Percentiles rank a stretch among this genome's conserved stretches.
Evolutionary conservation across 2,329 filamentous ascomycete species (phyloP).

Genomic region (Elsinoe necatrix): DNA sequence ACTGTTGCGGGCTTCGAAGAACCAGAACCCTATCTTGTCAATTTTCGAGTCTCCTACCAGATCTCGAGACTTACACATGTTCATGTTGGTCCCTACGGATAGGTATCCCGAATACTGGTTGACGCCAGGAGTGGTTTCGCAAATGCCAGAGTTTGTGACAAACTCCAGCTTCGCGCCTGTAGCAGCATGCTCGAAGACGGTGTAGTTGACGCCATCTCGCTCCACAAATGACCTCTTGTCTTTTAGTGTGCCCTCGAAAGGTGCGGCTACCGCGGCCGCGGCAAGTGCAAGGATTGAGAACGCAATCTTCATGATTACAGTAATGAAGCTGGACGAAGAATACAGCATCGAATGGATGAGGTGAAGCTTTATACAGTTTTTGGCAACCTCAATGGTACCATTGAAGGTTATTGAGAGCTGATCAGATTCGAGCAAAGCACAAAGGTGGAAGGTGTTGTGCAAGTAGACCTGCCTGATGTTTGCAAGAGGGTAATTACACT

Average conservation of each 20-base stretch:
- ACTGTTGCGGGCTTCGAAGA: conserved; percentile 47
- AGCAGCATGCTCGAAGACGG: conserved; percentile 18
- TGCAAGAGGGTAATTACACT: background rate
- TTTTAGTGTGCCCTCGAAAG: conserved; percentile 1
- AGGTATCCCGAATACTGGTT: conserved; percentile 33
- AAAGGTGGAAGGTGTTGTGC: background rate
- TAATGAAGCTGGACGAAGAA: background rate
- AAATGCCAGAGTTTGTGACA: conserved; percentile 25
- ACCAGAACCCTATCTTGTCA: conserved; percentile 44
- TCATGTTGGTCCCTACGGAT: conserved; percentile 36
- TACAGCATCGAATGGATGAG: background rate
- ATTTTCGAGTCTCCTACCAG: background rate
- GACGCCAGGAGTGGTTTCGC: conserved; percentile 43
- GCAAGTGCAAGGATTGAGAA: background rate
- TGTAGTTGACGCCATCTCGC: conserved; percentile 16
- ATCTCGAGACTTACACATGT: conserved; percentile 22
- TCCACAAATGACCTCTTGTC: conserved; percentile 16
- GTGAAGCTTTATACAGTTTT: background rate
- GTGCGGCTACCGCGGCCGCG: background rate
- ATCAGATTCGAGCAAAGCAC: background rate
- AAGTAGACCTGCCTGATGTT: conserved; percentile 1
- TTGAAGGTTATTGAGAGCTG: background rate
- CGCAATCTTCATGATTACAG: background rate
- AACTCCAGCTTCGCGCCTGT: conserved; percentile 15
- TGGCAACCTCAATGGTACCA: background rate